phyloP scores from a whole-genome alignment of 257 asterid species.

The Nicotiana attenuata region DNA sequence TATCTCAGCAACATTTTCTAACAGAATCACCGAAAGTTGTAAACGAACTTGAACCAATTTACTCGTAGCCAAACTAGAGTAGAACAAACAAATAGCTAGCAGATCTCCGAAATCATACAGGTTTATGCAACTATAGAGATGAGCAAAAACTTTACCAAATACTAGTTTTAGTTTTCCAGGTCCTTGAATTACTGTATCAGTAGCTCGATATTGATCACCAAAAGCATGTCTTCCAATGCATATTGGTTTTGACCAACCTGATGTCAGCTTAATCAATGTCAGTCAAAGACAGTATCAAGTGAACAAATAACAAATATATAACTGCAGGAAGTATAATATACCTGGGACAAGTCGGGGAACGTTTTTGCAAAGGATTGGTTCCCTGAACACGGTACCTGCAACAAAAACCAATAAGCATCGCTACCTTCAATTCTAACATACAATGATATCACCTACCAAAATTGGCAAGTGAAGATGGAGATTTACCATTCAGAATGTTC shows the following conservation, averaged over 20 bases:
- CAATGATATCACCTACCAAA: background rate
- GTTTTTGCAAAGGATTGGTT: conserved; percentile 92
- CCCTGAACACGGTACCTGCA: conserved; percentile 96
- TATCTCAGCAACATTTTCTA: conserved; percentile 1
- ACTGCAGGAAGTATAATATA: conserved; percentile 19
- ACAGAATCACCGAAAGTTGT: background rate
- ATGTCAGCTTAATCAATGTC: conserved; percentile 1
- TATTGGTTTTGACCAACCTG: conserved; percentile 97
- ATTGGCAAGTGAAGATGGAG: background rate
- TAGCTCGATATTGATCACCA: conserved; percentile 96
- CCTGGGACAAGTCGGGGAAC: conserved; percentile 95
- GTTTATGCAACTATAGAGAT: background rate
- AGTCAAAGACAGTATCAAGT: background rate
- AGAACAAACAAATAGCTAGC: background rate
- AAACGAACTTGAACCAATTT: background rate
- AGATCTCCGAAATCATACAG: background rate
- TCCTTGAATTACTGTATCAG: conserved; percentile 90
- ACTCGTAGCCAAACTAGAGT: background rate
- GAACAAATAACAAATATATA: background rate
- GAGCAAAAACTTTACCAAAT: conserved; percentile 51
- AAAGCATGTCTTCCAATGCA: conserved; percentile 99
- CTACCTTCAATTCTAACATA: background rate
- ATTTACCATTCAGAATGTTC: conserved; percentile 87
- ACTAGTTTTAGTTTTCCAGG: conserved; percentile 92
- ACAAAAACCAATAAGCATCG: conserved; percentile 3